Base-by-base conservation (phyloP, 306 rosid species). In the Quercus engelmannii region DNA sequence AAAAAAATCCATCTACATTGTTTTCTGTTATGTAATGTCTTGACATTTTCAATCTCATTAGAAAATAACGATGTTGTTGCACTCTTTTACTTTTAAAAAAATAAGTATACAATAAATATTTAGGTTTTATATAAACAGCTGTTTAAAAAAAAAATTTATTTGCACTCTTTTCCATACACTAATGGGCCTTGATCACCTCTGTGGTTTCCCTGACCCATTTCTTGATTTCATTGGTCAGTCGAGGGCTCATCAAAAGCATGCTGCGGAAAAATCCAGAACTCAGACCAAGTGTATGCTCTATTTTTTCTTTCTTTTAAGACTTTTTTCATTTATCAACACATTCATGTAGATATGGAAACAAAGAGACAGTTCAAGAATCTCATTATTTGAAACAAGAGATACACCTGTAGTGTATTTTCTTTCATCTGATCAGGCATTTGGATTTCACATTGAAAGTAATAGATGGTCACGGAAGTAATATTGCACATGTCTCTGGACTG, bases 241-340 rank as follows among this genome's bases (percentile, higher is more conserved):
- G 98, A 75, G 85, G 94, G 75, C 98, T 96, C n/a, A 86, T 96
- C 71, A 96, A 96, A 86, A 93, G 96, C 87, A 91, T 96, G 99
- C 93, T 96, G 89, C 98, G 99, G 83, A 96, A 90, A 87, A 96
- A 93, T 84, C 98, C 99, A 21, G 99, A 96, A 89, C 93, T 91
- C 73, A 91, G 99, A 76, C 98, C 99, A 65, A 91, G 96, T 82
- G 99, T 96, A 93, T 35, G 97, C 28, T 35, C 7, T n/a, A 19
- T 35, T 31, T n/a, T 2, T 63, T 31, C 23, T 3, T 33, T 35
- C 9, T 67, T 33, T 33, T 33, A 64, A 64, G 20, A 30, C 3
- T 18, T 33, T 35, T 31, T 67, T 67, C 9, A 19, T 7, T 67
- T 67, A 67, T 33, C 71, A 19, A 38, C 52, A 35, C 72, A 35